These are phyloP conservation scores for Jasminum sambac DNA, from an alignment of 257 asterid species.

Conservation along the genomic window DNA sequence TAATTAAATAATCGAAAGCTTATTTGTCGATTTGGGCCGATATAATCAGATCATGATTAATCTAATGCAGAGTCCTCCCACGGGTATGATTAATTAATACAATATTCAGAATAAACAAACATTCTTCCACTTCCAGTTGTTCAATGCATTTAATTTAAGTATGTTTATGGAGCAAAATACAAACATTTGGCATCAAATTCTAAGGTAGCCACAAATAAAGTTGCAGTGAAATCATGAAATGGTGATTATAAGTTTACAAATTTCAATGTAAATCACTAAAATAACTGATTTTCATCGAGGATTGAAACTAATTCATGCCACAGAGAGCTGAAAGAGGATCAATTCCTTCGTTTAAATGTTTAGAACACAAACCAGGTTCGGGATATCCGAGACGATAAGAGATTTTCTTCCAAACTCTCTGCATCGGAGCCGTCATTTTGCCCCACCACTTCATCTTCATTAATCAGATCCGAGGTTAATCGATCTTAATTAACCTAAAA, in stretches of 20 bases:
- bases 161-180: neutral
- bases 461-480: neutral
- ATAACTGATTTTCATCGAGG: too few relatives aligned
- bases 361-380: slow-evolving; percentile 53
- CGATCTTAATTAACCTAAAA: neutral
- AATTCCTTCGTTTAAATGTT: too few relatives aligned
- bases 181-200: neutral
- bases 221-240: too few relatives aligned
- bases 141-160: neutral
- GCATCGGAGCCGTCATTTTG: slow-evolving; percentile 49
- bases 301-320: too few relatives aligned
- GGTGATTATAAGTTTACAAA: too few relatives aligned
- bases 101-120: neutral
- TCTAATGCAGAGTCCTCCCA: neutral
- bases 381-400: slow-evolving; percentile 37
- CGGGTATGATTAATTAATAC: neutral
- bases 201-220: neutral
- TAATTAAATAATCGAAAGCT: too few relatives aligned
- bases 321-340: too few relatives aligned
- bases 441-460: slow-evolving; percentile 44
- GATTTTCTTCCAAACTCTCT: slow-evolving; percentile 51
- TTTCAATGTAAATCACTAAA: too few relatives aligned
- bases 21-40: too few relatives aligned
- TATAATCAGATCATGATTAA: too few relatives aligned
- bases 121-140: neutral